Evolutionary conservation across 371 early-diverging fungal species (phyloP).

Genomic region (Gilbertella persicaria): DNA sequence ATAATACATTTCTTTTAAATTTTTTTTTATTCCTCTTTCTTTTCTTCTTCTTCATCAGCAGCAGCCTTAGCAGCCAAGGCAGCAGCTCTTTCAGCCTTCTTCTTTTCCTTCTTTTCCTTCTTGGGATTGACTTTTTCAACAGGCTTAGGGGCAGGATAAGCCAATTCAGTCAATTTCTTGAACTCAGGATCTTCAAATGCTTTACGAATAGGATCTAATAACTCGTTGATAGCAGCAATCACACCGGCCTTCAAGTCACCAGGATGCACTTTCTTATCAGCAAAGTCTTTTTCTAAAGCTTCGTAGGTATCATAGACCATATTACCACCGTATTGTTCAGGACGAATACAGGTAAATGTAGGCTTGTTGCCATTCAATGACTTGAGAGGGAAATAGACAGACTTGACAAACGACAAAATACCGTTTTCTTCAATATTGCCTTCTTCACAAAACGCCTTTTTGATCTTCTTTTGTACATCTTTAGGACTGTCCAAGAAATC

Average conservation of each 20-base stretch:
- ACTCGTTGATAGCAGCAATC: slow-evolving; percentile 79
- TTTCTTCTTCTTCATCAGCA: slow-evolving; percentile 14
- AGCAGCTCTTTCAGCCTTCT: slow-evolving; percentile 34
- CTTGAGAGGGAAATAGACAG: slow-evolving; percentile 89
- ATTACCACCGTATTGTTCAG: slow-evolving; percentile 91
- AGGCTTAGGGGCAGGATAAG: slow-evolving; percentile 68
- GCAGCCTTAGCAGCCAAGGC: slow-evolving; percentile 31
- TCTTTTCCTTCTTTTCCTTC: slow-evolving; percentile 43
- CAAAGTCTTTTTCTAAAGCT: slow-evolving; percentile 87
- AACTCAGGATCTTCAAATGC: slow-evolving; percentile 72
- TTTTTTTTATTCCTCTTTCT: slow-evolving; percentile 14
- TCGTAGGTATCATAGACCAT: slow-evolving; percentile 71
- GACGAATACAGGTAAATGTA: slow-evolving; percentile 73
- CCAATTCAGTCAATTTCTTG: slow-evolving; percentile 58
- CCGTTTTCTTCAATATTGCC: slow-evolving; percentile 97
- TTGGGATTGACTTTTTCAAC: slow-evolving; percentile 44
- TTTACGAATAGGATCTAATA: slow-evolving; percentile 94
- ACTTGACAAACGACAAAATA: slow-evolving; percentile 87
- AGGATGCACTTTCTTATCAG: slow-evolving; percentile 90
- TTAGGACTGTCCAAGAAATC: slow-evolving; percentile 93
- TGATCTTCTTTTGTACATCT: slow-evolving; percentile 90
- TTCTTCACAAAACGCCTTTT: slow-evolving; percentile 98
- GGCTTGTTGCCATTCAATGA: slow-evolving; percentile 56
- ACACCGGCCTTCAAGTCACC: slow-evolving; percentile 96
- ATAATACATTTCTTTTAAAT: neutral